These are phyloP conservation scores for Angophora floribunda DNA, from an alignment of 345 rosid genomes.

Conservation along the genomic window DNA sequence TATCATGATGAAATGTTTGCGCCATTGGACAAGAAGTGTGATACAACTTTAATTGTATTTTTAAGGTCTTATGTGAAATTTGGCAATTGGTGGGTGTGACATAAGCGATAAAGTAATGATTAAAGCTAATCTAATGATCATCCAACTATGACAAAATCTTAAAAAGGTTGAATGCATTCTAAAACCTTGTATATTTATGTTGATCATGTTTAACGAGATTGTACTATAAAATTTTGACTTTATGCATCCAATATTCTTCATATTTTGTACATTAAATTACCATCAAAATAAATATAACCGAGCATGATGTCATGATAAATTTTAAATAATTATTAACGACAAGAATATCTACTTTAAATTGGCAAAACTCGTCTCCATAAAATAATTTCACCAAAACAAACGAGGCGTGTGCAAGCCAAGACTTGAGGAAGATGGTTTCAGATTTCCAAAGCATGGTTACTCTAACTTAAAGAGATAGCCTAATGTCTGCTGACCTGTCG, in stretches of 20 bases:
- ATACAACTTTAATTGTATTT: background rate
- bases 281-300: background rate
- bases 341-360: background rate
- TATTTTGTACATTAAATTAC: no score
- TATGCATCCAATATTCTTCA: background rate
- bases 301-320: background rate
- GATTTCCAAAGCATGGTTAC: background rate
- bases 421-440: background rate
- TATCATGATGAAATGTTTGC: background rate
- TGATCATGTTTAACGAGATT: background rate
- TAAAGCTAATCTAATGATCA: background rate
- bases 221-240: background rate
- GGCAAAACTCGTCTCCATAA: background rate
- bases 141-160: background rate
- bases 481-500: rapidly evolving
- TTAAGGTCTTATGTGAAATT: background rate
- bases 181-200: background rate
- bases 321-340: background rate
- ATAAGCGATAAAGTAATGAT: background rate
- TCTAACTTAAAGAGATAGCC: background rate
- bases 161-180: background rate
- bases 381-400: background rate
- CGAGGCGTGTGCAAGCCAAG: background rate
- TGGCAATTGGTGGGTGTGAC: background rate
- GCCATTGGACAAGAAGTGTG: background rate